Evolutionary conservation across 306 rosid genomes (phyloP), one percentile per base, ranked within the genome.

Genomic region (Canavalia gladiata): DNA sequence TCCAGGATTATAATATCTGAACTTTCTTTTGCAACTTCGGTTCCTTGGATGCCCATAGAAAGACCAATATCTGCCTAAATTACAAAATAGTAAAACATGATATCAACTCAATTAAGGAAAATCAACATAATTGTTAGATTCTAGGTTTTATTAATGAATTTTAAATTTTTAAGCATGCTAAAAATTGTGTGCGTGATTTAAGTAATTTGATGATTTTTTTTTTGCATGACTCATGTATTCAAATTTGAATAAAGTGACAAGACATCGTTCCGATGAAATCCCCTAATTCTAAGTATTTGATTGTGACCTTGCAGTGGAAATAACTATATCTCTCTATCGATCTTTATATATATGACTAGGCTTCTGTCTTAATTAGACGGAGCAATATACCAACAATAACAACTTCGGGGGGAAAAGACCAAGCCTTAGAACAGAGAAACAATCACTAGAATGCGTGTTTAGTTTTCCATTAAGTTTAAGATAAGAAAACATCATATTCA

Each of bases 11-110:
- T 88, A 75, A 95, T 93, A 90, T 95, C 99, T 1, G 99, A 95
- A 84, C 99, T 95, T 85, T 95, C 99, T 87, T 95, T 95, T 2
- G 99, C 99, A 85, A 95, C 99, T 87, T 95, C 99, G 68, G 99
- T 95, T 80, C 99, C 99, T 86, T 87, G 92, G 83, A 93, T 93
- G 85, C 99, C 99, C 99, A 95, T 95, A 73, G 99, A 89, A 83
- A 95, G 97, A 91, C 98, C 99, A 90, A 95, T 93, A 89, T 95
- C 99, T 86, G 99, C 99, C 99, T 95, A 88, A 86, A 90, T 77
- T 89, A 77, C 84, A 84, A 86, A 86, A 88, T 43, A 74, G 82
- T 49, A 86, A 88, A 75, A 72, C 68, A 82, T 9, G 68, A 72
- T 46, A 70, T 87, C 76, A 90, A 86, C 83, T 41, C 79, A 52